Conservation (phyloP, 108 stramenopile genomes). For the Pelagomonas calceolata region DNA sequence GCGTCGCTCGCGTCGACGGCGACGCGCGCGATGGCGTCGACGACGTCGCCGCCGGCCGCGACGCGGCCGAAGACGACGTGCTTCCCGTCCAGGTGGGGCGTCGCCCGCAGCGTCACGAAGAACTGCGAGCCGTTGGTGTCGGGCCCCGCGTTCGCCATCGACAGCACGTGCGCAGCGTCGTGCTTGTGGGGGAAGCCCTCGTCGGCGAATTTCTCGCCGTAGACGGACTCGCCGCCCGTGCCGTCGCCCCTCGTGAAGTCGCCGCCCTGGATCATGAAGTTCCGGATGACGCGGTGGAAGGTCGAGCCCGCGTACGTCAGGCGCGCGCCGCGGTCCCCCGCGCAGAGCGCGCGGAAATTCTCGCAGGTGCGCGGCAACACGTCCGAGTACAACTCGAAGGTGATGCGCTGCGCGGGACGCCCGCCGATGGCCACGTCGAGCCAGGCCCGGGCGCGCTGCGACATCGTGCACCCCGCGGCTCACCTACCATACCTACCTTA, state of each 20-base stretch:
- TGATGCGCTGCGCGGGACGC: conserved; percentile 20
- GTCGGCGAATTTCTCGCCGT: conserved; percentile 42
- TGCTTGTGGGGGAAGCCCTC: conserved; percentile 38
- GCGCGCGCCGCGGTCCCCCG: conserved; percentile 36
- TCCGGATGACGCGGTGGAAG: conserved; percentile 52
- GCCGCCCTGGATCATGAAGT: conserved; percentile 57
- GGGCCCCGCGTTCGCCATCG: conserved; percentile 46
- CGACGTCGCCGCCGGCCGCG: conserved; percentile 24
- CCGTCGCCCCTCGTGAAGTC: conserved; percentile 40
- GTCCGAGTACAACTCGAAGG: conserved; percentile 43
- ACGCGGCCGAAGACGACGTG: conserved; percentile 45
- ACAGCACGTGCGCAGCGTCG: conserved; percentile 24
- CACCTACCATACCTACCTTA: too few relatives aligned
- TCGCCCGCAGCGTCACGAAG: conserved; percentile 15
- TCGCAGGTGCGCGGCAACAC: conserved; percentile 45
- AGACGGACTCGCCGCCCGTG: conserved; percentile 39
- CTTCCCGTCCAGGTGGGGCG: conserved; percentile 27
- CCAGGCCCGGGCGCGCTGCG: conserved; percentile 4
- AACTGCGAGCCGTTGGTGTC: conserved; percentile 26
- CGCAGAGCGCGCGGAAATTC: conserved; percentile 46
- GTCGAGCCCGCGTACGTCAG: conserved; percentile 29
- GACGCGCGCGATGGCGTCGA: conserved; percentile 2
- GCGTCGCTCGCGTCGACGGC: background rate
- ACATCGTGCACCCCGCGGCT: too few relatives aligned
- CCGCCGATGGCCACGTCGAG: conserved; percentile 27